Evolutionary conservation across 1,284 basidiomycete genomes (phyloP).

Genomic region (Xerocomus amazonicus): DNA sequence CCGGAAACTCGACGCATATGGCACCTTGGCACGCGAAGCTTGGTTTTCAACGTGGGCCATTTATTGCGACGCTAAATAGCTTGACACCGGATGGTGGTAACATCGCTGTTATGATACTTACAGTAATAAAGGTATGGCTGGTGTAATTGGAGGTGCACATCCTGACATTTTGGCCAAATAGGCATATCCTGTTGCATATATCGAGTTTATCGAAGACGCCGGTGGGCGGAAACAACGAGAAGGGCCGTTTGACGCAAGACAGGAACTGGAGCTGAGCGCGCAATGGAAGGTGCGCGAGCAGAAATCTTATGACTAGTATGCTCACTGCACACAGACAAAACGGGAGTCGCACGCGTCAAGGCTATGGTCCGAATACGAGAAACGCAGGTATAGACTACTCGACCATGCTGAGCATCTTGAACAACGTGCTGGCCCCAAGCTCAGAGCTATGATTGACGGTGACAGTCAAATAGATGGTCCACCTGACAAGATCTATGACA

Average conservation of each 20-base stretch:
- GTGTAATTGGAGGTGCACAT: constrained; percentile 6
- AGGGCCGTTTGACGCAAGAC: constrained; percentile 66
- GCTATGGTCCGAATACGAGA: constrained; percentile 52
- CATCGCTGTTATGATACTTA: constrained; percentile 74
- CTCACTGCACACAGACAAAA: constrained; percentile 39
- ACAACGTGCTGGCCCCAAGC: constrained; percentile 43
- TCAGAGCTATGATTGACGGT: constrained; percentile 46
- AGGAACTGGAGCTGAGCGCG: constrained; percentile 60
- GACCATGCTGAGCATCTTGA: constrained; percentile 58
- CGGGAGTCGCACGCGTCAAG: constrained; percentile 53
- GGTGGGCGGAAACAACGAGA: constrained; percentile 52
- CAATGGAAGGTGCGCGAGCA: constrained; percentile 62
- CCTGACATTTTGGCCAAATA: constrained; percentile 27
- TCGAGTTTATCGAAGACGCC: constrained; percentile 54
- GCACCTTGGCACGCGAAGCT: constrained; percentile 87
- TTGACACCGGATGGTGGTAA: constrained; percentile 81
- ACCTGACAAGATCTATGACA: constrained; percentile 57
- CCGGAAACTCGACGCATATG: constrained; percentile 83
- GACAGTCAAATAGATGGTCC: constrained; percentile 40
- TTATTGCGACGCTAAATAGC: constrained; percentile 74
- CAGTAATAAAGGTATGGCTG: constrained; percentile 60
- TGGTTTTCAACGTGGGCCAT: constrained; percentile 66
- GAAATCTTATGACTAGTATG: neutral
- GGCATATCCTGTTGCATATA: constrained; percentile 60
- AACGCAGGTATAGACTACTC: constrained; percentile 45